Percentiles rank a stretch among this genome's conserved stretches.
Evolutionary conservation across 495 filamentous ascomycete species (phyloP).

Genomic region (Echria macrotheca): DNA sequence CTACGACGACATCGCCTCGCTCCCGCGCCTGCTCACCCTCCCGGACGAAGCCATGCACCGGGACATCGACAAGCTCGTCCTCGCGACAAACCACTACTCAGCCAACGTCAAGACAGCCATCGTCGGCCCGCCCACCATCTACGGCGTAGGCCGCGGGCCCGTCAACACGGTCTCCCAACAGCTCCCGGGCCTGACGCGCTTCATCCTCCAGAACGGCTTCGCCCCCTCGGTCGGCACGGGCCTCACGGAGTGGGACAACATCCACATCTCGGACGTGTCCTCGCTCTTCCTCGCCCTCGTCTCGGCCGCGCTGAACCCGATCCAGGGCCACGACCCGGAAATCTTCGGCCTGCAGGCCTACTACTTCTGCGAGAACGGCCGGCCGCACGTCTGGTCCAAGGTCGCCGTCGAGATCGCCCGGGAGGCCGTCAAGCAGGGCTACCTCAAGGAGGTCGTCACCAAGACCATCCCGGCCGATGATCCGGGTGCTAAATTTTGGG

Average conservation of each 20-base stretch:
- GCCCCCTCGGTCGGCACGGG: constrained; percentile 61
- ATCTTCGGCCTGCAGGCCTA: constrained; percentile 72
- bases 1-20: constrained; percentile 33
- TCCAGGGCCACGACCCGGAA: constrained; percentile 38
- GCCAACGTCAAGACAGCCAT: constrained; percentile 58
- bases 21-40: constrained; percentile 31
- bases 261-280: constrained; percentile 69
- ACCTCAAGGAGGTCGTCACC: constrained; percentile 52
- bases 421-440: constrained; percentile 57
- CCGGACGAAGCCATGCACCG: constrained; percentile 40
- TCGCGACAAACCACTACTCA: constrained; percentile 34
- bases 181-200: constrained; percentile 51
- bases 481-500: constrained; percentile 43
- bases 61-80: constrained; percentile 42
- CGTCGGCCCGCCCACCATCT: constrained; percentile 74
- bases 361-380: constrained; percentile 67
- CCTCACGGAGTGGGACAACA: constrained; percentile 64
- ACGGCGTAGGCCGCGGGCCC: constrained; percentile 66
- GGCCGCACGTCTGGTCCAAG: constrained; percentile 61
- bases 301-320: constrained; percentile 44
- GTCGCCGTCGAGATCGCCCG: constrained; percentile 55
- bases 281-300: constrained; percentile 59
- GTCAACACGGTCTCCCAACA: constrained; percentile 64
- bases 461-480: constrained; percentile 33
- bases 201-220: constrained; percentile 55